Evolutionary conservation across 2,329 filamentous ascomycete genomes (phyloP), one percentile per base, ranked within the genome.

Genomic region (Talaromyces marneffei): DNA sequence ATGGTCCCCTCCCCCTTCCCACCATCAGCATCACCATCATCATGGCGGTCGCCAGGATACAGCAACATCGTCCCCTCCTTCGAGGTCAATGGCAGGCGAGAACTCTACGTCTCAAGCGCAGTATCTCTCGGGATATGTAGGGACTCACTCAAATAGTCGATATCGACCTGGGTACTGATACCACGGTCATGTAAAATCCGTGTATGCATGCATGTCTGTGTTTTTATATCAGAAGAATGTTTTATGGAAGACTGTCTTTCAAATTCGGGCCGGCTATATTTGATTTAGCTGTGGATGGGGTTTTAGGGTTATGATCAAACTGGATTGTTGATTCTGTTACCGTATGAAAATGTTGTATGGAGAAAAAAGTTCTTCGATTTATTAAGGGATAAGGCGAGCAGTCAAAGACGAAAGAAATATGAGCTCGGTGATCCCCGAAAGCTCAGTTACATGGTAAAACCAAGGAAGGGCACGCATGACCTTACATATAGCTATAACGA

Each of bases 131-230:
- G 60, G 55, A 5, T 62, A 59, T 37, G 33, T 58, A 8, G n/a
- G 35, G 14, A 33, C 60, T 37, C 55, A 62, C 44, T 52, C 46
- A 9, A 62, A 20, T 59, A 58, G 55, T 44, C 55, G 60, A 40
- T 62, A 62, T 48, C 35, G 57, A 33, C 48, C 46, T 46, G 56
- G 60, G 23, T 62, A 59, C 31, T 62, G 40, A 62, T 18, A 12
- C 4, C 16, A n/a, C 27, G 14, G 3, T 55, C 12, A 3, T 37
- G 25, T 55, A 39, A 18, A 29, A 25, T 14, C 16, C 8, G 18
- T 55, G 14, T 55, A 39, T 18, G 20, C 25, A 55, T 55, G 31
- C 12, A 14, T 39, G 33, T 40, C 2, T 55, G 50, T 53, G n/a
- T 37, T 33, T 20, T 33, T 35, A 35, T 33, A 23, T 52, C 29